Evolutionary conservation across 1,139 yeast genomes (phyloP).

Genomic region (Oligophagozyma castellii): DNA sequence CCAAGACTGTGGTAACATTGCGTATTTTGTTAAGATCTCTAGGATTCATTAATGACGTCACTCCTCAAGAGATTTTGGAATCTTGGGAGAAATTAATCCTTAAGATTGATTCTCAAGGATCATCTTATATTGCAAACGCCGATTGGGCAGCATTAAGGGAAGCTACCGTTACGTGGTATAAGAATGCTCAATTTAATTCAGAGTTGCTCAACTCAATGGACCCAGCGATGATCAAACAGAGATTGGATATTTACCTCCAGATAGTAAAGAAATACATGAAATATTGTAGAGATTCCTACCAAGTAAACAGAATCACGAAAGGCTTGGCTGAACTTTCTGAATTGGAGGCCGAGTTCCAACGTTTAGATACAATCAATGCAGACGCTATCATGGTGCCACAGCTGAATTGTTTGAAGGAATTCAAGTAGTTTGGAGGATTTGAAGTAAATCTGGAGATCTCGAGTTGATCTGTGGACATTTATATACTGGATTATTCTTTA

Average conservation of each 20-base stretch:
- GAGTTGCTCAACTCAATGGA: neutral
- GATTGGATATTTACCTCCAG: conserved; percentile 42
- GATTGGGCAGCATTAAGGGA: conserved; percentile 83
- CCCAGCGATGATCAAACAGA: conserved; percentile 17
- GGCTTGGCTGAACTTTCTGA: conserved; percentile 10
- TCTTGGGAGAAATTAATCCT: conserved; percentile 48
- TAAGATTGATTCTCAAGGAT: conserved; percentile 39
- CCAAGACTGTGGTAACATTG: conserved; percentile 60
- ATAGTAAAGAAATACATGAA: conserved; percentile 36
- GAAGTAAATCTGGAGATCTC: too few species aligned
- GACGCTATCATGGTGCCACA: too few species aligned
- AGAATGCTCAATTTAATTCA: conserved; percentile 4
- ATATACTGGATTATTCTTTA: too few species aligned
- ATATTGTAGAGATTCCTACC: conserved; percentile 31
- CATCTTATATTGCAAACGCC: conserved; percentile 57
- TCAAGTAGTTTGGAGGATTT: too few species aligned
- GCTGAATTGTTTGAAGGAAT: too few species aligned
- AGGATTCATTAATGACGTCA: conserved; percentile 42
- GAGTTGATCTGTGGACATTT: too few species aligned
- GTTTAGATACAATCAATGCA: too few species aligned
- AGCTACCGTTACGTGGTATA: conserved; percentile 42
- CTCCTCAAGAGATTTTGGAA: conserved; percentile 37
- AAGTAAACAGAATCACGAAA: conserved; percentile 26
- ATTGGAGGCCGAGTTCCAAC: neutral
- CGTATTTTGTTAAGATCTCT: conserved; percentile 65